Evolutionary conservation across 805 yeast genomes (phyloP).

Genomic region (Lachancea sp.): DNA sequence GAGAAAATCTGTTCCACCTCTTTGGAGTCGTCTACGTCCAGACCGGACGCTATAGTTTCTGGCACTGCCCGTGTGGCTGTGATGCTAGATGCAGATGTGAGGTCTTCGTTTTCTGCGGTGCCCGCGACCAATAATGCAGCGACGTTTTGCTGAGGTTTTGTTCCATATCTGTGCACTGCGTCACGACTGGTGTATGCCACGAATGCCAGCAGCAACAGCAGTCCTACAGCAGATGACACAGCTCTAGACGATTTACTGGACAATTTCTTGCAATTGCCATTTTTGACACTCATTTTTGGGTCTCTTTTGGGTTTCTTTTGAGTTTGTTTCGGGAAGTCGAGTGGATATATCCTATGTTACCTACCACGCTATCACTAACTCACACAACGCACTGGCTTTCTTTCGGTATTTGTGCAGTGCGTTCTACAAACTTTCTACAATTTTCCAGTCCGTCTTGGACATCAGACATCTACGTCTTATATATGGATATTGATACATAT

Average conservation of each 20-base stretch:
- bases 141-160: not conserved
- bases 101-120: not conserved
- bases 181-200: slow-evolving; percentile 8
- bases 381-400: not conserved
- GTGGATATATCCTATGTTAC: not conserved
- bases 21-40: slow-evolving; percentile 5
- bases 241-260: slow-evolving; percentile 5
- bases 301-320: no score
- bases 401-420: no score
- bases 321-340: no score
- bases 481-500: no score
- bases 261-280: not conserved
- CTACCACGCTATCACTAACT: no score
- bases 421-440: no score
- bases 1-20: slow-evolving; percentile 6
- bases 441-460: no score
- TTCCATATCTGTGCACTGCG: not conserved
- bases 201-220: slow-evolving; percentile 6
- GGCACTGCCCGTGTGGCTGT: not conserved
- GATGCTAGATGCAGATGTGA: not conserved
- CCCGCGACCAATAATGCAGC: not conserved
- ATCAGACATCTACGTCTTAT: no score
- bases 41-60: not conserved
- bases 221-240: slow-evolving; percentile 3
- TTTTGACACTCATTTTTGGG: not conserved